Base-by-base conservation (phyloP, 176 grass and related monocot genomes). In the Paspalum notatum region DNA sequence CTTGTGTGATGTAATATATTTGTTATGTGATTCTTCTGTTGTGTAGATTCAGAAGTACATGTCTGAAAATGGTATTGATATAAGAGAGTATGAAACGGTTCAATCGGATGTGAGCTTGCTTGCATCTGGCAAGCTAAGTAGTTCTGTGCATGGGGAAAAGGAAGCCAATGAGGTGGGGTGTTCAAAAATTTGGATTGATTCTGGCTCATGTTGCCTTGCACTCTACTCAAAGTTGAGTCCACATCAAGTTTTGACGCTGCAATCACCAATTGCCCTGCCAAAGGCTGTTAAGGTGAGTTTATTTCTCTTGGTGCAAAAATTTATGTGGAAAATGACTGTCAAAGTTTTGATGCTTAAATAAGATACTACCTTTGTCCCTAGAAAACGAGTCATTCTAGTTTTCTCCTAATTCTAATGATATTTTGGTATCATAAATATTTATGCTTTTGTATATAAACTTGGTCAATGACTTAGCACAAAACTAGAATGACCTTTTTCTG, bases 231-330 rank as follows among this genome's bases (percentile, higher is more conserved):
- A 88, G 64, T 22, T 95, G 61, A 68, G 56, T 60, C 53, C 52
- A 18, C 63, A 88, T 82, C 90, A 90, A 83, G 86, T 95, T 84
- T 85, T 91, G 79, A 75, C 66, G 40, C 71, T 93, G 64, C 96
- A 93, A 66, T 95, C 96, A 78, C 96, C 96, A 88, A 93, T 98
- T 78, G 88, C 96, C 54, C 92, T 98, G 77, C 80, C 96, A 64
- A 98, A 98, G 67, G 96, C 96, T 85, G 56, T 99, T 51, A 99
- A 99, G 92, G 96, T 99, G 76, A 80, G 44, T 37, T 54, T 51
- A 15, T 65, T 6, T 72, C 21, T 32, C 81, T 37, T 76, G 44
- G 32, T 42, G 78, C 1, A 50, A 56, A 39, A 56, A 39, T 48
- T 66, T 27, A 5, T 13, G 12, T 50, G 59, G 11, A 71, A 52